Conservation (phyloP, 495 filamentous ascomycete genomes). For the Aspergillus indologenus region DNA sequence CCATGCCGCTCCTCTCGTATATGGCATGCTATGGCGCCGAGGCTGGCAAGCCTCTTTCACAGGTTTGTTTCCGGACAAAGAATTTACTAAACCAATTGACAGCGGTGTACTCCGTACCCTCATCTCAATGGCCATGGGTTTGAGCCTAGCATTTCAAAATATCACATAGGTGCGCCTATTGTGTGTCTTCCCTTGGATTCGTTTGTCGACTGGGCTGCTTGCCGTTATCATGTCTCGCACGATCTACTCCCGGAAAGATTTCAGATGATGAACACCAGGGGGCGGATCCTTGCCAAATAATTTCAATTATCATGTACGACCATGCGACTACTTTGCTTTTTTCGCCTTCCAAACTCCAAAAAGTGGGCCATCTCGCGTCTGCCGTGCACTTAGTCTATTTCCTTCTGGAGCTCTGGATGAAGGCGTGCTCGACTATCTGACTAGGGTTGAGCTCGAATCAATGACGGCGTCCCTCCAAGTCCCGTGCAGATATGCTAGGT, state of each 20-base stretch:
- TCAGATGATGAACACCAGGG: not conserved
- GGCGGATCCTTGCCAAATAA: conserved; percentile 18
- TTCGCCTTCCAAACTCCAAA: conserved; percentile 1
- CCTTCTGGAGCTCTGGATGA: conserved; percentile 7
- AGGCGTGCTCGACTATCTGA: conserved; percentile 12
- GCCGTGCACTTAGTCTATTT: conserved; percentile 23
- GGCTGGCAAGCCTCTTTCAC: not conserved
- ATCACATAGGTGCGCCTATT: not conserved
- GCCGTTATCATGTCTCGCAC: not conserved
- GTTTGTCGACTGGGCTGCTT: not conserved
- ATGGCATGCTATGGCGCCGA: not conserved
- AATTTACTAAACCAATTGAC: not conserved
- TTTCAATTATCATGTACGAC: conserved; percentile 18
- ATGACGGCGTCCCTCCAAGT: conserved; percentile 7
- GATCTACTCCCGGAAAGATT: not conserved
- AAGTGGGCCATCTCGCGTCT: conserved; percentile 21
- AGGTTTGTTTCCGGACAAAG: not conserved
- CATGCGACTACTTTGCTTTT: conserved; percentile 17
- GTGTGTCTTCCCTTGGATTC: not conserved
- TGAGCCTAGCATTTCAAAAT: too few species aligned
- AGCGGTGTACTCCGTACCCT: too few species aligned
- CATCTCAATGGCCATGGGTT: too few species aligned
- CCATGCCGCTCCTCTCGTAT: not conserved
- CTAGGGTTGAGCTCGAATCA: conserved; percentile 12
- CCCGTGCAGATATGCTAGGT: conserved; percentile 10